Conservation (phyloP, 345 rosid genomes). For the Microthlaspi erraticum region DNA sequence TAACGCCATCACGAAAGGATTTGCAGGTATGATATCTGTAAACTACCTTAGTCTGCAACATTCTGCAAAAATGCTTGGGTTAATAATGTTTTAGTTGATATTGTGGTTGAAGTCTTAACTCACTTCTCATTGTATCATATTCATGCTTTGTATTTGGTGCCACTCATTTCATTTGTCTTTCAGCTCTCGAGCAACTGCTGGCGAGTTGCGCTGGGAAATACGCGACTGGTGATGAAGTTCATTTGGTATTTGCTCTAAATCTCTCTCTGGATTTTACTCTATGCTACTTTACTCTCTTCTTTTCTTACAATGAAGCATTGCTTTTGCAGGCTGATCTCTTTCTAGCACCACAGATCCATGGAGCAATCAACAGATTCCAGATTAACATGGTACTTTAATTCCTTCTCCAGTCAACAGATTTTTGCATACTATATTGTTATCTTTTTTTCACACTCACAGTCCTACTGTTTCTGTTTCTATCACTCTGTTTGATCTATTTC, state of each 20-base stretch:
- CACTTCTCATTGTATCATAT: background rate
- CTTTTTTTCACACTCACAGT: constrained; percentile 4
- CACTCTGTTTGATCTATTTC: too few species aligned
- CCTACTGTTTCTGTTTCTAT: too few species aligned
- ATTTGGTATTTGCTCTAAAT: constrained; percentile 50
- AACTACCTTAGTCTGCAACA: background rate
- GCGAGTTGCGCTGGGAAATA: constrained; percentile 66
- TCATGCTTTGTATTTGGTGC: constrained; percentile 11
- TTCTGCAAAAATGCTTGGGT: background rate
- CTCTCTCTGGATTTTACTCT: constrained; percentile 27
- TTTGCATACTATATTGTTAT: background rate
- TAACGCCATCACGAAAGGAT: constrained; percentile 67
- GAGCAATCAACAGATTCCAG: constrained; percentile 57
- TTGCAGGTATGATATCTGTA: constrained; percentile 53
- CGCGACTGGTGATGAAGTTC: constrained; percentile 79
- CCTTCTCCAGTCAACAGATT: background rate
- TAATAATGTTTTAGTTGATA: constrained; percentile 20
- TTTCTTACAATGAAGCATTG: background rate
- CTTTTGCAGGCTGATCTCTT: constrained; percentile 80
- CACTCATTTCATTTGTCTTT: constrained; percentile 24
- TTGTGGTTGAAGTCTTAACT: background rate
- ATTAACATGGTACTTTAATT: constrained; percentile 68
- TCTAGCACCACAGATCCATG: constrained; percentile 70
- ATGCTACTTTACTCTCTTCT: background rate
- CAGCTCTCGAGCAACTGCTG: constrained; percentile 78